Base-by-base conservation (phyloP, 2,329 filamentous ascomycete species). In the Aspergillus sp. region DNA sequence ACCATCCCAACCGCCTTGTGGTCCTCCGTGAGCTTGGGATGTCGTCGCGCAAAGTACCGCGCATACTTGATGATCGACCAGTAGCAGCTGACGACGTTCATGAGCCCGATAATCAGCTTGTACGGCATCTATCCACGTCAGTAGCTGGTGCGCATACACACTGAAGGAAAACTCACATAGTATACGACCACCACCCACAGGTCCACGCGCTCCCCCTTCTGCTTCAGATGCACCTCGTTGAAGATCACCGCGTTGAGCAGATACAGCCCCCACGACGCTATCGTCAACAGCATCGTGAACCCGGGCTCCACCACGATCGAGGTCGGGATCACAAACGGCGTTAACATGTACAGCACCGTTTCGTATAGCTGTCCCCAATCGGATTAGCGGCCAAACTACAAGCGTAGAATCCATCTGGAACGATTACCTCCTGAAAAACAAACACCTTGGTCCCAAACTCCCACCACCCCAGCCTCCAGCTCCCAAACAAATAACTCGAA, bases 361-460 rank as follows among this genome's bases (percentile, higher is more conserved):
- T 77, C 75, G 51, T 78, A 78, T 17, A 77, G 65, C 69, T 67
- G 40, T 36, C 13, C 35, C 65, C 62, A n/a, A 42, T 17, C 3
- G 43, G 8, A 10, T 54, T 47, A 51, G 44, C 33, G 4, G 1
- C 4, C 10, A 16, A 24, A 17, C 8, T 4, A 3, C 13, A 40
- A 13, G 14, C 7, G 19, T n/a, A 19, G 41, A 9, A 24, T 4
- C 9, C 30, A 13, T 19, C n/a, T 40, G 8, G 7, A 13, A 16
- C 14, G 33, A 58, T 22, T 55, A 68, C 64, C 65, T 79, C 77
- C 56, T 78, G 74, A 43, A 77, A 72, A 14, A 79, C 76, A 40
- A 76, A 78, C 10, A 79, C 59, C 62, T 80, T 80, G 1, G 76
- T 68, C 3, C 76, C 76, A n/a, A 80, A 54, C 55, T 80, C 78